A percentile compares a stretch with the other conserved stretches of the same genome.
These are phyloP conservation scores for Yamadazyma spencermartinsiae DNA, from an alignment of 1,139 yeast species.

Conservation along the genomic window DNA sequence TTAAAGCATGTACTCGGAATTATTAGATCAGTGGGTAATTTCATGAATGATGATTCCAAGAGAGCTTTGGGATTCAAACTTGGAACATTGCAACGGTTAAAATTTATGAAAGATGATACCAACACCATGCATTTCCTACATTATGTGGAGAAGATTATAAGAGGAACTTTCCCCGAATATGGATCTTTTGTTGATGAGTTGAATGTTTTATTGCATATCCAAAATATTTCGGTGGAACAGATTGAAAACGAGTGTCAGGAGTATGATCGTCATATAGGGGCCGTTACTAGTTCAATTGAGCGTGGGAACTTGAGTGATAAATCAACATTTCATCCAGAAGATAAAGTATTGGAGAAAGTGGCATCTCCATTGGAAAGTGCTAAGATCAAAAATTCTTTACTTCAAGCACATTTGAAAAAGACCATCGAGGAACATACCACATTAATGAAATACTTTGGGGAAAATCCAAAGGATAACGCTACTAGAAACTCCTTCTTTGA, in stretches of 20 bases:
- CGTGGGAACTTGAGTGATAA: constrained; percentile 77
- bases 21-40: constrained; percentile 85
- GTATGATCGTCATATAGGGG: constrained; percentile 53
- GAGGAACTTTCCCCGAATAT: constrained; percentile 76
- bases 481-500: constrained; percentile 39
- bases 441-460: constrained; percentile 82
- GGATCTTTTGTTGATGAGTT: constrained; percentile 79
- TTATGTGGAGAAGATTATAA: constrained; percentile 77
- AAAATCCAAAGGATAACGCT: constrained; percentile 59
- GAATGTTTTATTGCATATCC: constrained; percentile 56
- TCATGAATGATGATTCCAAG: constrained; percentile 83
- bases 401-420: constrained; percentile 56
- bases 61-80: constrained; percentile 84
- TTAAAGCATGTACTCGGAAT: constrained; percentile 70
- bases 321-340: constrained; percentile 72
- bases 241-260: constrained; percentile 70
- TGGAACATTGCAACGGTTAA: constrained; percentile 78
- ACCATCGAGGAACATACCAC: constrained; percentile 57
- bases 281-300: constrained; percentile 56
- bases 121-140: constrained; percentile 83
- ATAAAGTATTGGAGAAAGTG: constrained; percentile 53
- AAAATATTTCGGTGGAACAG: constrained; percentile 76
- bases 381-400: constrained; percentile 52
- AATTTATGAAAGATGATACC: constrained; percentile 80
- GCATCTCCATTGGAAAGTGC: constrained; percentile 62